These are phyloP conservation scores for Mycena sanguinolenta DNA, from an alignment of 768 basidiomycete species.

Conservation along the genomic window DNA sequence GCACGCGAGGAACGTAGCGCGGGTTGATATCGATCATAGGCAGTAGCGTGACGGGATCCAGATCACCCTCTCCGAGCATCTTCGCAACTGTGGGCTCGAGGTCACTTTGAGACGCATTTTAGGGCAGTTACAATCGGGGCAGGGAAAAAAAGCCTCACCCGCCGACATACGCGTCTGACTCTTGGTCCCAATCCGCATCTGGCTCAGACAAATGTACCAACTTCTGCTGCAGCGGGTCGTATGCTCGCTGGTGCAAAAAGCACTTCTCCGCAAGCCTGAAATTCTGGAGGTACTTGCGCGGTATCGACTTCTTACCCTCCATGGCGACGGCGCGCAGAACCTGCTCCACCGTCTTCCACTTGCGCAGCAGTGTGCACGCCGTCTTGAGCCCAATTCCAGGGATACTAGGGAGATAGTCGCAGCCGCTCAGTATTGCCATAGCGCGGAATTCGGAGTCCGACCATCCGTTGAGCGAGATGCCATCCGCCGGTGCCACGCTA, in stretches of 20 bases:
- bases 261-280: conserved; percentile 91
- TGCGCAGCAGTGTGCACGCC: conserved; percentile 84
- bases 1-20: conserved; percentile 64
- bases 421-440: conserved; percentile 94
- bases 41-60: conserved; percentile 75
- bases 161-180: conserved; percentile 80
- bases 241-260: conserved; percentile 94
- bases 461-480: conserved; percentile 90
- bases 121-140: too few species aligned
- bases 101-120: conserved; percentile 57
- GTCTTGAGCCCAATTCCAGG: conserved; percentile 95
- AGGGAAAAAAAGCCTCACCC: conserved; percentile 57
- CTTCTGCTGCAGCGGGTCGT: conserved; percentile 74
- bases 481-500: conserved; percentile 61
- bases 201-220: conserved; percentile 82
- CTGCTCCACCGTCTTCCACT: conserved; percentile 89
- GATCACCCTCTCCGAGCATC: conserved; percentile 74
- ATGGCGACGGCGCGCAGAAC: conserved; percentile 80
- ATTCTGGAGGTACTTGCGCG: conserved; percentile 77
- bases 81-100: conserved; percentile 75
- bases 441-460: conserved; percentile 90
- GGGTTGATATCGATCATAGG: conserved; percentile 88
- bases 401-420: conserved; percentile 93
- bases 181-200: conserved; percentile 67
- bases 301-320: conserved; percentile 89